These are phyloP conservation scores for Prillingera fragicola DNA, from an alignment of 1,284 basidiomycete species.

Conservation along the genomic window DNA sequence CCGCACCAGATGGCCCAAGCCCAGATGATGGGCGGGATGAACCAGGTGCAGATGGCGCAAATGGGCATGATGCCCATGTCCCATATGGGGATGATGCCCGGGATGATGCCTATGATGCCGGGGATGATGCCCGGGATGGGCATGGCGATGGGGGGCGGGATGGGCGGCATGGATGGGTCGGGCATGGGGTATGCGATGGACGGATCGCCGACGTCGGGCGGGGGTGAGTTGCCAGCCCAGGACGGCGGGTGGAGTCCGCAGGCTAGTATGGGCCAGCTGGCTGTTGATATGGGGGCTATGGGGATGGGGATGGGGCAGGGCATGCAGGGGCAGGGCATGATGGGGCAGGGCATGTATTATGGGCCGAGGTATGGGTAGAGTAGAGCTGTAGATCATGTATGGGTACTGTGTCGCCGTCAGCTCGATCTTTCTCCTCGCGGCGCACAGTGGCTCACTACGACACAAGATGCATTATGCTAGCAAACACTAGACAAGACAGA, in stretches of 20 bases:
- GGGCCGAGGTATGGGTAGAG: no score
- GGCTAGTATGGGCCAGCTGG: constrained; percentile 7
- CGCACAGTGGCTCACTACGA: no score
- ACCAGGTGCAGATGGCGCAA: constrained; percentile 1
- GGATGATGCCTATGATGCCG: constrained; percentile 2
- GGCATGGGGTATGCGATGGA: background rate
- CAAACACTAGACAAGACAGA: no score
- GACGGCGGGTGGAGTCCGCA: constrained; percentile 6
- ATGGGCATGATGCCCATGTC: background rate
- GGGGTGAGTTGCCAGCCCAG: background rate
- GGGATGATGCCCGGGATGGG: constrained; percentile 2
- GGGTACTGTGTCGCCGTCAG: no score
- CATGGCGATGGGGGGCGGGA: constrained; percentile 1
- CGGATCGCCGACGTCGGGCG: background rate
- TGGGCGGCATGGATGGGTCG: constrained; percentile 1
- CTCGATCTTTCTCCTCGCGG: no score
- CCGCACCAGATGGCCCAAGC: constrained; percentile 1
- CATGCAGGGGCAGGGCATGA: no score
- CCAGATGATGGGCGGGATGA: constrained; percentile 24
- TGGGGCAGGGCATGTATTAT: no score
- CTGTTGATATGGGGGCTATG: constrained; percentile 6
- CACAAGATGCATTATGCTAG: no score
- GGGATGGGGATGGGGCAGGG: no score
- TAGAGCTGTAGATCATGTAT: no score
- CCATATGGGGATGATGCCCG: background rate